Base-by-base conservation (phyloP, 495 filamentous ascomycete genomes). In the Penicillium coffeae region DNA sequence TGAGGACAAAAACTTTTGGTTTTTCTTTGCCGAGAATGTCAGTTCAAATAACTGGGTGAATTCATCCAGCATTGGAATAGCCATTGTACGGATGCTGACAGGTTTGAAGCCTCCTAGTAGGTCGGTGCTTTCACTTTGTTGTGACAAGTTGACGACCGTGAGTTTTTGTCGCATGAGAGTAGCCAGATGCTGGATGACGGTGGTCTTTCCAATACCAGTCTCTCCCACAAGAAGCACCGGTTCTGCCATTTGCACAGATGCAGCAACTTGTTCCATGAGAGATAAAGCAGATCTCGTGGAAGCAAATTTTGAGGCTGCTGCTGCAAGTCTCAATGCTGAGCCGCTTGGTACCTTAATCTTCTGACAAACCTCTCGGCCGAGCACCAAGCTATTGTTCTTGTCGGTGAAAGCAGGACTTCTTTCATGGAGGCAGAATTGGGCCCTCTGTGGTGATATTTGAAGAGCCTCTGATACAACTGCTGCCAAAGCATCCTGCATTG, bases 141-240 rank as follows among this genome's bases (percentile, higher is more conserved):
- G 94, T 0, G 94, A 97, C 56, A 99, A 63, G 63, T 99, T 99
- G 53, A 97, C 86, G 1, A 90, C 87, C 0, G 86, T 85, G 2
- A 99, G 78, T 52, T 90, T 89, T 51, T 86, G 83, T 0, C 91
- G 85, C 21, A 94, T 77, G 13, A 85, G 72, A 22, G 86, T 81
- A 3, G 94, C 90, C 47, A 99, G 73, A 55, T 96, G 90, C 60
- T 99, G 94, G 37, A 99, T 83, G 10, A 92, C 84, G 1, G 91
- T 91, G 2, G 94, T 99, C 68, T 99, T 99, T 58, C 94, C 94
- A 41, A 93, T 95, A 69, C 94, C 94, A 2, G 94, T 99, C 70
- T 99, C 94, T 52, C 94, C 94, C 32, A 99, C 93, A 42, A 99
- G 81, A 21, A 99, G 69, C 8, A 95, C 79, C 2, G 94, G 93